A percentile compares a stretch with the other conserved stretches of the same genome.
These are phyloP conservation scores for Sporothrix dimorphospora DNA, from an alignment of 2,329 filamentous ascomycete species.

Conservation along the genomic window DNA sequence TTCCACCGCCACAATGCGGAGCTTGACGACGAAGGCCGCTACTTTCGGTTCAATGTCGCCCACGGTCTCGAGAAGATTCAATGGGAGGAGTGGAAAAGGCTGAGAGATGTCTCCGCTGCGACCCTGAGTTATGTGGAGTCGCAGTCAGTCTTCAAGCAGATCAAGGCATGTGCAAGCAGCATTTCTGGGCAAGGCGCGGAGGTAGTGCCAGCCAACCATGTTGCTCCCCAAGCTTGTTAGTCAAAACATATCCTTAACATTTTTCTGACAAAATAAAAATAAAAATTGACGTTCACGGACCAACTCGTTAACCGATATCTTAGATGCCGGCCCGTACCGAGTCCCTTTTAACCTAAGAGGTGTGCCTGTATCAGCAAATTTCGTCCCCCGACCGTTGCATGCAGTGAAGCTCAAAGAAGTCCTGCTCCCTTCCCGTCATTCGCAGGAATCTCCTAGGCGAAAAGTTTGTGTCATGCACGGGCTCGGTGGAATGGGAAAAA, in stretches of 20 bases:
- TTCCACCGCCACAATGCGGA: slow-evolving; percentile 39
- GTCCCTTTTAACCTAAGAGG: no score
- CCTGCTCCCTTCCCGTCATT: slow-evolving; percentile 32
- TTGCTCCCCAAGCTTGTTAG: no score
- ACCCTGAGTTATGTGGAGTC: slow-evolving; percentile 33
- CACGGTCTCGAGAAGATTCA: slow-evolving; percentile 47
- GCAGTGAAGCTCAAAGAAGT: slow-evolving; percentile 31
- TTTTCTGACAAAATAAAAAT: no score
- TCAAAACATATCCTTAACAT: no score
- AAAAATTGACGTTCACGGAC: no score
- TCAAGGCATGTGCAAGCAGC: slow-evolving; percentile 33
- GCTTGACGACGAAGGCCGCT: slow-evolving; percentile 39
- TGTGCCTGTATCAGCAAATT: no score
- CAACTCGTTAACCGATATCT: no score
- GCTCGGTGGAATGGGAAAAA: slow-evolving; percentile 34
- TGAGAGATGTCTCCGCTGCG: slow-evolving; percentile 39
- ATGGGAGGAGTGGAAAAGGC: slow-evolving; percentile 42
- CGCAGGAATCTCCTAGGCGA: slow-evolving; percentile 11
- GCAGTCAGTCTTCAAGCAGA: slow-evolving; percentile 33
- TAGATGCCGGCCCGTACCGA: no score
- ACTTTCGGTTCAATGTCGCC: slow-evolving; percentile 51
- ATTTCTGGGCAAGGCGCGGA: no score
- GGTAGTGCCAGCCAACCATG: no score
- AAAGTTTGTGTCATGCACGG: slow-evolving; percentile 33
- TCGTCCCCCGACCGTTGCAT: no score